phyloP scores from a whole-genome alignment of 2,329 filamentous ascomycete genomes.

The Penicillium fuscoglaucum region DNA sequence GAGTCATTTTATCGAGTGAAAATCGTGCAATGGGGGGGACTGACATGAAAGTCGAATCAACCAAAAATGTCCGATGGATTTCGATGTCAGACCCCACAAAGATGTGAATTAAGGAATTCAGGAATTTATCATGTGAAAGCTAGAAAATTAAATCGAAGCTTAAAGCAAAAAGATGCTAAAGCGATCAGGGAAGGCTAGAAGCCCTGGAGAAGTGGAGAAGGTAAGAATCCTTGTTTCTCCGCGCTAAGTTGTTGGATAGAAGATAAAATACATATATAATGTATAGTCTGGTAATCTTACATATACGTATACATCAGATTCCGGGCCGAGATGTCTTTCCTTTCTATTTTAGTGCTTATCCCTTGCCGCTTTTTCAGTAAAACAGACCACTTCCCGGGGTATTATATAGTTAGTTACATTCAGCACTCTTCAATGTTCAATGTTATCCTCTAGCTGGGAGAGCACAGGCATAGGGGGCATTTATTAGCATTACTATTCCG shows the following conservation, averaged over 20 bases:
- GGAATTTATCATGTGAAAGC: constrained; percentile 9
- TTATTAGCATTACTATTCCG: not conserved
- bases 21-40: constrained; percentile 2
- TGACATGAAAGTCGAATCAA: constrained; percentile 8
- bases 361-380: not conserved
- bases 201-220: constrained; percentile 2
- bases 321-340: too few relatives aligned
- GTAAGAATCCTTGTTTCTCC: not conserved
- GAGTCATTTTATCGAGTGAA: constrained; percentile 15
- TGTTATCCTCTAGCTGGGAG: not conserved
- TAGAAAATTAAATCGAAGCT: not conserved
- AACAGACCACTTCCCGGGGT: too few relatives aligned
- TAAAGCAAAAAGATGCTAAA: not conserved
- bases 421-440: too few relatives aligned
- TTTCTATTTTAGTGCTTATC: not conserved
- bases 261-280: not conserved
- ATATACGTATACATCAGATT: not conserved
- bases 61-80: constrained; percentile 2
- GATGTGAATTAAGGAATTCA: not conserved
- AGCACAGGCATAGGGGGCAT: not conserved
- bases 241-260: not conserved
- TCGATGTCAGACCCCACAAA: not conserved
- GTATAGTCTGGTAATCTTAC: not conserved
- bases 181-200: not conserved
- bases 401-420: not conserved